These are phyloP conservation scores for Aspergillus fumigatiaffinis DNA, from an alignment of 2,329 filamentous ascomycete genomes.

Conservation along the genomic window DNA sequence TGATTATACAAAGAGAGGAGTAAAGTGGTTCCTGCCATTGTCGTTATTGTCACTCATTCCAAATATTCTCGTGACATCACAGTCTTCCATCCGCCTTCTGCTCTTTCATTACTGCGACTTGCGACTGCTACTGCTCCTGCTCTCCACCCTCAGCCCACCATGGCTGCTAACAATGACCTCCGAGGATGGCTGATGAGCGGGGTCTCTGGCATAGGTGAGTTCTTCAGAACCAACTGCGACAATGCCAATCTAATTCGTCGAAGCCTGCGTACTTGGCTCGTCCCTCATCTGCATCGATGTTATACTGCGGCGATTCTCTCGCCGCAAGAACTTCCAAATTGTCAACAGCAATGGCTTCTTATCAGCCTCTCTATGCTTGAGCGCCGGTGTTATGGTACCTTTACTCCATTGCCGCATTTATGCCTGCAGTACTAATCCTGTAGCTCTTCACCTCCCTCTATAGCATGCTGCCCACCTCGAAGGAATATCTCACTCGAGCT, in stretches of 20 bases:
- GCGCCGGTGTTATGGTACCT: conserved; percentile 90
- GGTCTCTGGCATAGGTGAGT: conserved; percentile 70
- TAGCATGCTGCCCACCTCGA: conserved; percentile 87
- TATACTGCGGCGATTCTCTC: conserved; percentile 67
- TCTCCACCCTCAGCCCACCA: conserved; percentile 18
- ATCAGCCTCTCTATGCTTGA: conserved; percentile 82
- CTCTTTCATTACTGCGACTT: neutral
- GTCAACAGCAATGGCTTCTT: conserved; percentile 86
- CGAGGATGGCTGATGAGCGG: conserved; percentile 89
- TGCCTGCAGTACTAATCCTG: neutral
- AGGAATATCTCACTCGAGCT: conserved; percentile 67
- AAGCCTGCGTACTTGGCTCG: conserved; percentile 65
- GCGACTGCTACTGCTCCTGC: conserved; percentile 2
- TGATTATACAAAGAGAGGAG: too few relatives aligned
- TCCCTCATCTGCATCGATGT: conserved; percentile 84
- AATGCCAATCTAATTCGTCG: conserved; percentile 6
- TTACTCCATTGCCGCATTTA: neutral
- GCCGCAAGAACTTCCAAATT: conserved; percentile 75
- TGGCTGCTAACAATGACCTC: conserved; percentile 70
- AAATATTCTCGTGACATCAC: neutral
- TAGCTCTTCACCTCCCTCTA: conserved; percentile 89
- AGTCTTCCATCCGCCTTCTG: neutral
- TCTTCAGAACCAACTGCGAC: neutral
- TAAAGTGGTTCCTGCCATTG: neutral
- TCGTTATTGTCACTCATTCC: too few relatives aligned